Evolutionary conservation across 345 rosid species (phyloP).

Genomic region (Odontarrhena argentea): DNA sequence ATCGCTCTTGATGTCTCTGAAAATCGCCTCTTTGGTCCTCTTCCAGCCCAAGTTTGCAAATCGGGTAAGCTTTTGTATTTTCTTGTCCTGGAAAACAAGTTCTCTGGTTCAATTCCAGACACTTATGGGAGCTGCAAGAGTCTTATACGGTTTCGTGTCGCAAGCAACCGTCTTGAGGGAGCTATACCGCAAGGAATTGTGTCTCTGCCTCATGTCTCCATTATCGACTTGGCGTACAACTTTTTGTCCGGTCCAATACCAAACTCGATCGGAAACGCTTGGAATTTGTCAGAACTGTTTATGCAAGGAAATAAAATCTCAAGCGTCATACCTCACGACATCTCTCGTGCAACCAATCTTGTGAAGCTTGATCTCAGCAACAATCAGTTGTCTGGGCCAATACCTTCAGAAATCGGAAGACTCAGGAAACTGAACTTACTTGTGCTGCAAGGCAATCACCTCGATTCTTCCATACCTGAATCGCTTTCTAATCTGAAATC

Average conservation of each 20-base stretch:
- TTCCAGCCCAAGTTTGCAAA: slow-evolving; percentile 67
- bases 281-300: slow-evolving; percentile 84
- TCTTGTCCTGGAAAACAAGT: slow-evolving; percentile 68
- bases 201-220: slow-evolving; percentile 81
- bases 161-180: slow-evolving; percentile 66
- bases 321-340: slow-evolving; percentile 66
- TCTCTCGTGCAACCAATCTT: slow-evolving; percentile 65
- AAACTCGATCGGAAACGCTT: slow-evolving; percentile 52
- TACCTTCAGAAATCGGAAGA: slow-evolving; percentile 75
- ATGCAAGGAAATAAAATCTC: slow-evolving; percentile 71
- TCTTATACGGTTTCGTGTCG: slow-evolving; percentile 80
- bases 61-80: slow-evolving; percentile 77
- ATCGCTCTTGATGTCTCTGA: slow-evolving; percentile 75
- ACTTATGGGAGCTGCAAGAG: slow-evolving; percentile 64
- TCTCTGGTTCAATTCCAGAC: slow-evolving; percentile 66
- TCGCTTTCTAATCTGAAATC: slow-evolving; percentile 70
- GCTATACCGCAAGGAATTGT: slow-evolving; percentile 60
- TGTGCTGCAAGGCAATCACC: slow-evolving; percentile 65
- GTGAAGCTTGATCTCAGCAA: slow-evolving; percentile 90
- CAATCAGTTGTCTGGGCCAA: slow-evolving; percentile 70
- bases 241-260: slow-evolving; percentile 69
- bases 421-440: slow-evolving; percentile 72
- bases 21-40: slow-evolving; percentile 67
- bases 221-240: slow-evolving; percentile 76
- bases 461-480: slow-evolving; percentile 65